Evolutionary conservation across 2,329 filamentous ascomycete genomes (phyloP).

Genomic region (Trichoderma endophyticum): DNA sequence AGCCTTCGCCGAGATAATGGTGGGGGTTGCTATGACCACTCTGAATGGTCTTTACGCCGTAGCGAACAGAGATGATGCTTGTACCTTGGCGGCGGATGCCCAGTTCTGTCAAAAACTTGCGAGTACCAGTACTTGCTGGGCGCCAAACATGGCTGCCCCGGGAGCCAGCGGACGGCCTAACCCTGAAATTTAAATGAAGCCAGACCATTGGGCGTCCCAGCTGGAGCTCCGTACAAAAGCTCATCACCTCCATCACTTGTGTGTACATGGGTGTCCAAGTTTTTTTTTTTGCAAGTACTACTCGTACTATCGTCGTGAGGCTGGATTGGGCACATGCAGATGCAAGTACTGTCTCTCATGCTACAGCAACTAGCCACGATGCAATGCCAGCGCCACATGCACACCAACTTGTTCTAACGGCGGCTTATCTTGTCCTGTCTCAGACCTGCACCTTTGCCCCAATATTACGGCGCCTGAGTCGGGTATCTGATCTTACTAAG

Average conservation of each 20-base stretch:
- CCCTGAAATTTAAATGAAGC: slow-evolving; percentile 17
- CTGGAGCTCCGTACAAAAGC: neutral
- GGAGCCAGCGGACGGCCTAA: slow-evolving; percentile 2
- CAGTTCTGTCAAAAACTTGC: neutral
- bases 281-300: neutral
- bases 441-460: neutral
- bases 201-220: slow-evolving; percentile 12
- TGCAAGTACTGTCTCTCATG: neutral
- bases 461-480: slow-evolving; percentile 5
- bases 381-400: slow-evolving; percentile 2
- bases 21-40: neutral
- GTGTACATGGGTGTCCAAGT: neutral
- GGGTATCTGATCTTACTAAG: slow-evolving; percentile 7
- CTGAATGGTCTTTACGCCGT: neutral
- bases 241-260: neutral
- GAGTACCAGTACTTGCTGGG: neutral
- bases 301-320: neutral
- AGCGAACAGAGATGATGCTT: neutral
- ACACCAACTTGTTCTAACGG: neutral
- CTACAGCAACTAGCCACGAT: neutral
- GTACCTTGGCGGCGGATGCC: neutral
- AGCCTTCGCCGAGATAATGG: neutral
- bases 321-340: neutral
- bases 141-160: slow-evolving; percentile 7
- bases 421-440: neutral